Evolutionary conservation across 2,329 filamentous ascomycete genomes (phyloP).

Genomic region (Cladosporium sp.): DNA sequence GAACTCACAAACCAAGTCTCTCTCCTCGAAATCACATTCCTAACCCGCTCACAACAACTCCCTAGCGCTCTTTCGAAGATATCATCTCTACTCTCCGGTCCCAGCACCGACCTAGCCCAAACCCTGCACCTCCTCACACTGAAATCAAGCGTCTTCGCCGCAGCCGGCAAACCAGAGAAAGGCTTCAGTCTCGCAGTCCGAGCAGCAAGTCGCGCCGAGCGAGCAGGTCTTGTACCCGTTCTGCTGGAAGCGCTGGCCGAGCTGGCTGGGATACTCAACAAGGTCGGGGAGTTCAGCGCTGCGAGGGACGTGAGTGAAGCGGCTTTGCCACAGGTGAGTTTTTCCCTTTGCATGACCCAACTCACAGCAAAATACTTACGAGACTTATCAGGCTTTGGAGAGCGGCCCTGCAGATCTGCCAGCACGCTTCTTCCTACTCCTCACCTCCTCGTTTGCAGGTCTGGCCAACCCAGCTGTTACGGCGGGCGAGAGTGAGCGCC

Average conservation of each 20-base stretch:
- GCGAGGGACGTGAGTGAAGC: slow-evolving; percentile 61
- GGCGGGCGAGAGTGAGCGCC: neutral
- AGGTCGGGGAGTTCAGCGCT: slow-evolving; percentile 65
- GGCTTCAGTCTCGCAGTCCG: slow-evolving; percentile 73
- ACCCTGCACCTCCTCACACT: slow-evolving; percentile 66
- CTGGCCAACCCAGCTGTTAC: slow-evolving; percentile 6
- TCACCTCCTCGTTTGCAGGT: slow-evolving; percentile 1
- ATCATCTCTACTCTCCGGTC: neutral
- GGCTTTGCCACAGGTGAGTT: slow-evolving; percentile 55
- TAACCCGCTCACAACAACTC: slow-evolving; percentile 39
- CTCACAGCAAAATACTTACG: too few species aligned
- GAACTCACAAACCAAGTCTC: slow-evolving; percentile 57
- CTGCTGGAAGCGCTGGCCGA: slow-evolving; percentile 69
- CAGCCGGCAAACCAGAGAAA: slow-evolving; percentile 63
- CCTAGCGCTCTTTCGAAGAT: neutral
- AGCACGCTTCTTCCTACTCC: slow-evolving; percentile 3
- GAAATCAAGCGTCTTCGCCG: slow-evolving; percentile 67
- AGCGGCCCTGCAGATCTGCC: neutral
- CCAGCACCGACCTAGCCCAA: slow-evolving; percentile 51
- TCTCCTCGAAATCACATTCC: slow-evolving; percentile 56
- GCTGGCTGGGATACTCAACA: slow-evolving; percentile 64
- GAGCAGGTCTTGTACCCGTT: slow-evolving; percentile 61
- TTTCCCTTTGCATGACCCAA: neutral
- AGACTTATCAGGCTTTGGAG: slow-evolving; percentile 7
- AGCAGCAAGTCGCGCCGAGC: slow-evolving; percentile 68